phyloP scores from a whole-genome alignment of 2,329 filamentous ascomycete genomes.

The Venturia effusa region DNA sequence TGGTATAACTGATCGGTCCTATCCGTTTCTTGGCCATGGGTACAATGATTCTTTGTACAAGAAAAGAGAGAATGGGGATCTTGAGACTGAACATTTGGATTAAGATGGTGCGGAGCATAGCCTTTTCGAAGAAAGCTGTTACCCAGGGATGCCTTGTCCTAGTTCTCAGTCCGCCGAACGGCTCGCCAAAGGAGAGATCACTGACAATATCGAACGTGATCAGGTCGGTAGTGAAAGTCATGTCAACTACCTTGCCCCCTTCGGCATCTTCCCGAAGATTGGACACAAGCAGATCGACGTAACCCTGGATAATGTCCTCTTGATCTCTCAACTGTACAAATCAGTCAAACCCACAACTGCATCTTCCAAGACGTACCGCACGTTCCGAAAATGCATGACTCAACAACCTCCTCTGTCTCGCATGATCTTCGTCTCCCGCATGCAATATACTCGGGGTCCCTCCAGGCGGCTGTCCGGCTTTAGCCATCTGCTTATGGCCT shows the following conservation, averaged over 20 bases:
- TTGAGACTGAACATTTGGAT: background rate
- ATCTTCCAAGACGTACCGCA: background rate
- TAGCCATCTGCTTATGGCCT: background rate
- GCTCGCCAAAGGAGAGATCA: background rate
- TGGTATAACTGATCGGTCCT: background rate
- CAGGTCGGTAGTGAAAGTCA: constrained; percentile 16
- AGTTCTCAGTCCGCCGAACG: background rate
- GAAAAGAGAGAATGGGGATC: background rate
- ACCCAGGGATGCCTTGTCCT: background rate
- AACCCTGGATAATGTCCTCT: constrained; percentile 8
- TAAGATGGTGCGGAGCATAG: background rate
- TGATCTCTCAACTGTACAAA: constrained; percentile 7
- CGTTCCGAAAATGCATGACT: constrained; percentile 9
- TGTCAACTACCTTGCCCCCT: background rate
- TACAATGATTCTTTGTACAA: background rate
- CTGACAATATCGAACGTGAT: constrained; percentile 20
- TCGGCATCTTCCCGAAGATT: background rate
- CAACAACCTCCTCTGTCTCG: constrained; percentile 7
- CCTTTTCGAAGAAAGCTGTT: background rate
- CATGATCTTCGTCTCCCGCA: constrained; percentile 9
- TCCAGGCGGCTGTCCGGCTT: background rate
- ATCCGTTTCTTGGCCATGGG: background rate
- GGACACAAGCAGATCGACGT: background rate
- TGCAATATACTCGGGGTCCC: background rate
- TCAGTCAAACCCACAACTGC: background rate